Conservation (phyloP, 257 asterid species). For the Capsicum rhomboideum region DNA sequence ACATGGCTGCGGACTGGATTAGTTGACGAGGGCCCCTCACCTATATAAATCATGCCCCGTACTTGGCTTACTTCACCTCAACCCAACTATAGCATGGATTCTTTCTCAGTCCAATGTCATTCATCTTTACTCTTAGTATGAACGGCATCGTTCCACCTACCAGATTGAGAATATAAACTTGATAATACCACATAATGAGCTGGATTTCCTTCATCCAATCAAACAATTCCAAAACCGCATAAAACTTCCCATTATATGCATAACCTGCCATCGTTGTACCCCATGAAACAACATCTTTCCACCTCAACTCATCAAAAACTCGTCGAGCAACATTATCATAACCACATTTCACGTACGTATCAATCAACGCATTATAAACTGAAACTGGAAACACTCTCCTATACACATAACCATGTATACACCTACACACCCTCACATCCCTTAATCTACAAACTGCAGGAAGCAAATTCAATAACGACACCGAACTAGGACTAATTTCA, state of each 20-base stretch:
- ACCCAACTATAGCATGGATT: slow-evolving; percentile 24
- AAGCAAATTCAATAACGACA: slow-evolving; percentile 30
- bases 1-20: neutral
- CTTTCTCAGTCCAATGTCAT: slow-evolving; percentile 12
- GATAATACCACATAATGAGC: slow-evolving; percentile 18
- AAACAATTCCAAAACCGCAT: slow-evolving; percentile 21
- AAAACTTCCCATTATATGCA: slow-evolving; percentile 26
- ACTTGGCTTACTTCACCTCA: slow-evolving; percentile 9
- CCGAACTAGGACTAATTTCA: slow-evolving; percentile 18
- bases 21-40: no score
- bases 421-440: slow-evolving; percentile 14
- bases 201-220: slow-evolving; percentile 12
- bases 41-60: neutral
- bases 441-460: slow-evolving; percentile 26
- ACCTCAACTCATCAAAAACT: slow-evolving; percentile 12
- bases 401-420: slow-evolving; percentile 24
- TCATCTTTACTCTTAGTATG: slow-evolving; percentile 14
- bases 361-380: slow-evolving; percentile 27
- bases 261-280: slow-evolving; percentile 42
- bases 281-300: slow-evolving; percentile 32
- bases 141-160: slow-evolving; percentile 14
- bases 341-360: slow-evolving; percentile 30
- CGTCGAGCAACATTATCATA: neutral
- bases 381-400: slow-evolving; percentile 32
- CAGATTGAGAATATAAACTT: slow-evolving; percentile 16